Evolutionary conservation across 192 early-diverging fungal genomes (phyloP).

Genomic region (Neocallimastix lanati): DNA sequence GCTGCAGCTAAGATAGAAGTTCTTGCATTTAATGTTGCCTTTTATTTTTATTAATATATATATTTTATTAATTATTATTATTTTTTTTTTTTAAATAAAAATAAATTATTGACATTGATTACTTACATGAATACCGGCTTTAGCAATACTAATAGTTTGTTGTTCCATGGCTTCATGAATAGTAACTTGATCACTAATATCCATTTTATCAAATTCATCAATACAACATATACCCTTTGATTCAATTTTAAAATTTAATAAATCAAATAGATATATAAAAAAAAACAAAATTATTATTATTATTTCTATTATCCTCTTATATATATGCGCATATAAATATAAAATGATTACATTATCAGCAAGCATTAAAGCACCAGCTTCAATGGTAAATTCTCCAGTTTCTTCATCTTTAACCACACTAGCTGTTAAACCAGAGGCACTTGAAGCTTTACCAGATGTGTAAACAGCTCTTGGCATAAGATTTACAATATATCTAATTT

Average conservation of each 20-base stretch:
- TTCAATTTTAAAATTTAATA: no score
- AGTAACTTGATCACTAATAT: conserved; percentile 85
- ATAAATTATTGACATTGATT: no score
- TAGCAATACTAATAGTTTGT: conserved; percentile 92
- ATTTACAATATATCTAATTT: conserved; percentile 59
- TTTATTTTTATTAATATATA: background rate
- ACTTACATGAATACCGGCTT: conserved; percentile 78
- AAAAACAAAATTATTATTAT: no score
- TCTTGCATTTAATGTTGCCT: conserved; percentile 77
- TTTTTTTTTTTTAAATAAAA: background rate
- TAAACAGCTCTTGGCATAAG: conserved; percentile 87
- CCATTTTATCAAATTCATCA: conserved; percentile 99
- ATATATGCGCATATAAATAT: no score
- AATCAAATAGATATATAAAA: no score
- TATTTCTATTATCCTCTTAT: no score
- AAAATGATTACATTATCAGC: conserved; percentile 85
- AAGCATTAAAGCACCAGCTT: conserved; percentile 92
- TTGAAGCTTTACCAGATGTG: conserved; percentile 89
- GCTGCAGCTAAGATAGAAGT: conserved; percentile 91
- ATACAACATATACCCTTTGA: conserved; percentile 84
- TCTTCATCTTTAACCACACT: conserved; percentile 91
- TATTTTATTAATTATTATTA: background rate
- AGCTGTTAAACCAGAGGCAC: conserved; percentile 89
- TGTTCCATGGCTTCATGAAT: conserved; percentile 99
- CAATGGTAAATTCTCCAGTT: conserved; percentile 91